Conservation (phyloP, 2,329 filamentous ascomycete genomes). For the Davidsoniella virescens region DNA sequence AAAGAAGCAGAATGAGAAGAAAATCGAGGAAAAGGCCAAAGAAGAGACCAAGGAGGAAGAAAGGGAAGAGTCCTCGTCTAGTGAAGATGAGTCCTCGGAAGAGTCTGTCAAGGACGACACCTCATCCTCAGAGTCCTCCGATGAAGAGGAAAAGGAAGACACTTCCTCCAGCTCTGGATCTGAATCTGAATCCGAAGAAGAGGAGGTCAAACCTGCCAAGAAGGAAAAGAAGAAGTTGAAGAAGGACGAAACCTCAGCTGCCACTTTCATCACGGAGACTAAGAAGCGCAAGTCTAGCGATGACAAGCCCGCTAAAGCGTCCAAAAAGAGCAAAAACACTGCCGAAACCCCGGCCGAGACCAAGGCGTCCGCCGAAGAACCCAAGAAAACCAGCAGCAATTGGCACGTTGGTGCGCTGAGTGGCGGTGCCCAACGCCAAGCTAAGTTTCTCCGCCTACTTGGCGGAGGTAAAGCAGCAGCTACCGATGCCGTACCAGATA, state of each 20-base stretch:
- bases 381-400: constrained; percentile 16
- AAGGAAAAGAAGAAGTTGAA: constrained; percentile 18
- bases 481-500: constrained; percentile 9
- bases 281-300: constrained; percentile 16
- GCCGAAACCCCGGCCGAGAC: background rate
- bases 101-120: background rate
- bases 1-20: constrained; percentile 16
- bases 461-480: constrained; percentile 31
- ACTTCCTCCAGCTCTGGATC: no score
- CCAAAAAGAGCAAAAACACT: background rate
- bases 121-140: background rate
- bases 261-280: constrained; percentile 8
- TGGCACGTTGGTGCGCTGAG: constrained; percentile 38
- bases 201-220: constrained; percentile 17
- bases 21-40: constrained; percentile 15
- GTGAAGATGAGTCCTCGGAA: constrained; percentile 7
- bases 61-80: constrained; percentile 14
- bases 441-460: constrained; percentile 41
- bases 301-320: background rate
- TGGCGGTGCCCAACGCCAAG: constrained; percentile 33
- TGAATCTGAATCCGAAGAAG: constrained; percentile 13
- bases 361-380: background rate
- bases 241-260: constrained; percentile 12
- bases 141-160: constrained; percentile 5
- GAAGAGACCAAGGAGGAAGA: constrained; percentile 16